Base-by-base conservation (phyloP, 208 protist genomes). In the Acanthamoeba triangularis region DNA sequence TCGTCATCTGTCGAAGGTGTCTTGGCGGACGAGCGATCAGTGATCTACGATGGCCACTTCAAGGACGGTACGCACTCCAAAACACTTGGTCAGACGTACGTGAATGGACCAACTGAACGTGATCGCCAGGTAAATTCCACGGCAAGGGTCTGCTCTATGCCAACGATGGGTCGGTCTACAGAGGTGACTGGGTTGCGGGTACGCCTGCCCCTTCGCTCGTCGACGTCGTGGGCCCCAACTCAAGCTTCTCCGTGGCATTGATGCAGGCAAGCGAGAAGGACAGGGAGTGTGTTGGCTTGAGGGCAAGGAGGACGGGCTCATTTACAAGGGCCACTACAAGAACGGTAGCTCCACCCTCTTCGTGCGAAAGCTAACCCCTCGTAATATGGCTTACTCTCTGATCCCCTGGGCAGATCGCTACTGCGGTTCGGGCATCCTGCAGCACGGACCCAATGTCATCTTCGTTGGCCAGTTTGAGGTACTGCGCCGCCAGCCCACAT, bases 401-500 rank as follows among this genome's bases (percentile, higher is more conserved):
- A 4, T 56, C 52, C 10, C 5, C 8, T 23, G 74, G 52, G 74
- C n/a, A 82, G 65, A 74, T 74, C 65, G 33, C 65, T 80, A 56
- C 44, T 85, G 10, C 30, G 78, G 78, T 28, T 8, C 16, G n/a
- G 78, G 78, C 56, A 85, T 8, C 14, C 30, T 85, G 18, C 30
- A 35, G 16, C 25, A 18, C 4, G 44, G 47, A 7, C 13, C 7
- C 23, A 23, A 61, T 7, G 7, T 59, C 16, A 16, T 85, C 0
- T 85, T 85, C 47, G 78, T 49, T 2, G 78, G 78, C n/a, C 44
- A 41, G 28, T 85, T 85, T 35, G 78, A 85, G 11, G 78, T 82
- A 82, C 37, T 61, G 72, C 72, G 3, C 37, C 16, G 16, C 30
- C 69, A 25, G 2, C 30, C n/a, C 6, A 44, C 69, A 2, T 44